Conservation (phyloP, 306 rosid species). For the Acacia acuminata region DNA sequence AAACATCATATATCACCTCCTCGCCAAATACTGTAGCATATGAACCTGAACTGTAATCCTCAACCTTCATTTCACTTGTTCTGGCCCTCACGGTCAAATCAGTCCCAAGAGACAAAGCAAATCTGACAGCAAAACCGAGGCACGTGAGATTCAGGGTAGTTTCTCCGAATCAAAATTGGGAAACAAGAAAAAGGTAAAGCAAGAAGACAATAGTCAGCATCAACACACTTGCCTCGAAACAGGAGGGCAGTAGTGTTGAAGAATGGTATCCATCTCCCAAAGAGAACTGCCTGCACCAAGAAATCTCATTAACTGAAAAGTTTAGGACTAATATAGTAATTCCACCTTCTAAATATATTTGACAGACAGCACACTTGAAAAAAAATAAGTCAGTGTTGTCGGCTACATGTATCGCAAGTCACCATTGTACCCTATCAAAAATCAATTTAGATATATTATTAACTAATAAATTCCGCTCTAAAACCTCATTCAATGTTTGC, state of each 20-base stretch:
- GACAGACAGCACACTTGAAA: background rate
- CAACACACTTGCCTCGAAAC: conserved; percentile 69
- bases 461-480: too few species aligned
- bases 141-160: background rate
- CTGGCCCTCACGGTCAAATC: conserved; percentile 90
- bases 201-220: background rate
- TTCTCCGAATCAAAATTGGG: conserved; percentile 3
- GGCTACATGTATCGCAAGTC: too few species aligned
- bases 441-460: too few species aligned
- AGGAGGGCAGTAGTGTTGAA: conserved; percentile 90
- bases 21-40: conserved; percentile 88
- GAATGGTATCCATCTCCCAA: conserved; percentile 87
- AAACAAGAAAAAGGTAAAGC: conserved; percentile 1
- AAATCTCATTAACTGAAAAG: conserved; percentile 34
- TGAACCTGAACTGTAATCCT: conserved; percentile 80
- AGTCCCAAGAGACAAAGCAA: conserved; percentile 79
- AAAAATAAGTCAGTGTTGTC: too few species aligned
- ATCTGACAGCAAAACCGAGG: conserved; percentile 50
- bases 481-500: too few species aligned
- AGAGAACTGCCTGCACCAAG: conserved; percentile 85
- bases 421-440: too few species aligned
- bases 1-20: conserved; percentile 54
- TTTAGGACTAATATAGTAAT: background rate
- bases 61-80: conserved; percentile 73
- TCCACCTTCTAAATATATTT: conserved; percentile 12